phyloP scores from a whole-genome alignment of 768 basidiomycete species.

The Termitomyces sp. region DNA sequence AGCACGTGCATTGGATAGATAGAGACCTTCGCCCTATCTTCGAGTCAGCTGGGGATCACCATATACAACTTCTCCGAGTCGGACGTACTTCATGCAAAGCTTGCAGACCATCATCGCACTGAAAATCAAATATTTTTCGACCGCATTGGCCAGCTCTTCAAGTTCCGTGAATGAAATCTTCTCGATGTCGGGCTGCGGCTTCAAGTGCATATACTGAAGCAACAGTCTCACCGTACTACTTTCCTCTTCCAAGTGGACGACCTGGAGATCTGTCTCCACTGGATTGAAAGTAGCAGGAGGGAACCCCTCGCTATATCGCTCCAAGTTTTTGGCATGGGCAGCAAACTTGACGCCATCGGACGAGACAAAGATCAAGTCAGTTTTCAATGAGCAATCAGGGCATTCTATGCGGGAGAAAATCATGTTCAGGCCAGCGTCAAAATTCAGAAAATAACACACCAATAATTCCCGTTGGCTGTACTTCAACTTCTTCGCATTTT shows the following conservation, averaged over 20 bases:
- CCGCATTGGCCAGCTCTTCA: constrained; percentile 4
- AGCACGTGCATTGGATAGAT: background rate
- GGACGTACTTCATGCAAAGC: constrained; percentile 10
- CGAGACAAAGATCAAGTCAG: constrained; percentile 5
- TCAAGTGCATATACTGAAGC: constrained; percentile 3
- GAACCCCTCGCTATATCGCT: constrained; percentile 5
- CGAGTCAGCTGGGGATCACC: background rate
- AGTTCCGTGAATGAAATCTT: background rate
- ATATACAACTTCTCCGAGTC: background rate
- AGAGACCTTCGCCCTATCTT: background rate
- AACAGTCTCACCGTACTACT: background rate
- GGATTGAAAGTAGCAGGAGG: background rate
- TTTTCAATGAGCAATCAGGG: background rate
- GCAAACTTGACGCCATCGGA: constrained; percentile 4
- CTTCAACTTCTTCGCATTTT: background rate
- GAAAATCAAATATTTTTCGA: constrained; percentile 11
- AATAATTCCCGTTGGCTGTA: background rate
- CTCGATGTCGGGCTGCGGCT: constrained; percentile 3
- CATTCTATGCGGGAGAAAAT: background rate
- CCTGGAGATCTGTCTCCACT: background rate
- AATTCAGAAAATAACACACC: background rate
- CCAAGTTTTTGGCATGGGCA: constrained; percentile 3
- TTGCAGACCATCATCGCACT: constrained; percentile 8
- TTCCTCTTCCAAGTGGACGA: background rate
- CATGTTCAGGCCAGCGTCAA: background rate